Percentiles rank a stretch among this genome's conserved stretches.
These are phyloP conservation scores for Thelonectria rubi DNA, from an alignment of 2,329 filamentous ascomycete genomes.

Conservation along the genomic window DNA sequence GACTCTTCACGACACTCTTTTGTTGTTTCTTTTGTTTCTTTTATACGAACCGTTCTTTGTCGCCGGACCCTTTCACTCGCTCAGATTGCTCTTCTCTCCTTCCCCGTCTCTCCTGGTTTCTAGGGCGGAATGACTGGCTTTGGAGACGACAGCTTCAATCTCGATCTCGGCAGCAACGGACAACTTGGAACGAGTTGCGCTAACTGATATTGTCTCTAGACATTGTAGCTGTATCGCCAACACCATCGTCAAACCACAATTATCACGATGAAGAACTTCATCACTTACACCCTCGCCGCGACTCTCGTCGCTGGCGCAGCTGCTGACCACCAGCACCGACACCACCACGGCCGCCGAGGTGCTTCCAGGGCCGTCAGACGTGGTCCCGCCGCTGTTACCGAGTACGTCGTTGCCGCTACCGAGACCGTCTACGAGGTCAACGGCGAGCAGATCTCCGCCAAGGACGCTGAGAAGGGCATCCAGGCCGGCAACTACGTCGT, in stretches of 20 bases:
- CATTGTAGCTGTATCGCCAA: slow-evolving; percentile 27
- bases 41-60: not conserved
- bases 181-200: slow-evolving; percentile 22
- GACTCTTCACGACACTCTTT: slow-evolving; percentile 13
- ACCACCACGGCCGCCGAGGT: slow-evolving; percentile 67
- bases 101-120: slow-evolving; percentile 2
- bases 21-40: not conserved
- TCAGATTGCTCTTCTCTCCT: slow-evolving; percentile 4
- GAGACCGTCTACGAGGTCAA: slow-evolving; percentile 78
- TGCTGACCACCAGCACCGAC: slow-evolving; percentile 70
- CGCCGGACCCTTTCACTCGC: slow-evolving; percentile 7
- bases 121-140: slow-evolving; percentile 11
- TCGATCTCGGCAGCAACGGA: not conserved
- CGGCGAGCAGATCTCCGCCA: slow-evolving; percentile 66
- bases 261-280: slow-evolving; percentile 59
- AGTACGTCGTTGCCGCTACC: slow-evolving; percentile 67
- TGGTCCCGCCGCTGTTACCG: slow-evolving; percentile 55
- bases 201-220: slow-evolving; percentile 32
- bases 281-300: slow-evolving; percentile 62
- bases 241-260: slow-evolving; percentile 19
- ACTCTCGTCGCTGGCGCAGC: slow-evolving; percentile 61
- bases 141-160: not conserved
- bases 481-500: slow-evolving; percentile 74
- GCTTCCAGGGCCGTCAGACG: slow-evolving; percentile 59
- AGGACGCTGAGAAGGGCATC: slow-evolving; percentile 77